Conservation (phyloP, 371 early-diverging fungal species). For the Syncephalastrum racemosum region DNA sequence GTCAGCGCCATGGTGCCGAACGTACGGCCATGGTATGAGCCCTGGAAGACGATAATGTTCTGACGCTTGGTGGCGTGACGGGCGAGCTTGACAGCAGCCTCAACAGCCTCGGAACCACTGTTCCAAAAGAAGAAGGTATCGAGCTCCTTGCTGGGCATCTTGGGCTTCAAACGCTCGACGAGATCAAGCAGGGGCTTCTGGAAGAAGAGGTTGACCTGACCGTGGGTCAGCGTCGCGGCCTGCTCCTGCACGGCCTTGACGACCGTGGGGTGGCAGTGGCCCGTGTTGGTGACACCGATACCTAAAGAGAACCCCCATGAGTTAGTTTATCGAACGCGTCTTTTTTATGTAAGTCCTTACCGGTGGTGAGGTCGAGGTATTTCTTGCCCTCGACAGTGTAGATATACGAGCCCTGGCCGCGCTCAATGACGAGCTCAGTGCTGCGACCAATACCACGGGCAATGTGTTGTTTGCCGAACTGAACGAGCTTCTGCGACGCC, state of each 20-base stretch:
- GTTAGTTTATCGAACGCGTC: background rate
- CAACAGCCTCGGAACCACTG: slow-evolving; percentile 63
- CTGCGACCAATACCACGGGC: slow-evolving; percentile 50
- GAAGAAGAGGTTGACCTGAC: slow-evolving; percentile 54
- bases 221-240: slow-evolving; percentile 50
- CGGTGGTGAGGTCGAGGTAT: slow-evolving; percentile 55
- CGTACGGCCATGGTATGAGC: slow-evolving; percentile 61
- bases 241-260: slow-evolving; percentile 64
- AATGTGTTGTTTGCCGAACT: slow-evolving; percentile 50
- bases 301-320: slow-evolving; percentile 18
- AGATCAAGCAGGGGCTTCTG: slow-evolving; percentile 60
- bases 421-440: slow-evolving; percentile 51
- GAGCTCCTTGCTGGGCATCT: slow-evolving; percentile 47
- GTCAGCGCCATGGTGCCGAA: slow-evolving; percentile 60
- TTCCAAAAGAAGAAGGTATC: slow-evolving; percentile 63
- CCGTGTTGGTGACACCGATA: slow-evolving; percentile 59
- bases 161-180: slow-evolving; percentile 40
- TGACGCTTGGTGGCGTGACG: slow-evolving; percentile 59
- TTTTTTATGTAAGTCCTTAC: background rate
- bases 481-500: slow-evolving; percentile 34
- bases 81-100: slow-evolving; percentile 56
- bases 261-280: slow-evolving; percentile 55
- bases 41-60: slow-evolving; percentile 55
- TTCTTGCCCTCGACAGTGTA: slow-evolving; percentile 51
- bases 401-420: slow-evolving; percentile 49